Evolutionary conservation across 805 yeast genomes (phyloP), one percentile per base, ranked within the genome.

Genomic region (Kluyveromyces siamensis): DNA sequence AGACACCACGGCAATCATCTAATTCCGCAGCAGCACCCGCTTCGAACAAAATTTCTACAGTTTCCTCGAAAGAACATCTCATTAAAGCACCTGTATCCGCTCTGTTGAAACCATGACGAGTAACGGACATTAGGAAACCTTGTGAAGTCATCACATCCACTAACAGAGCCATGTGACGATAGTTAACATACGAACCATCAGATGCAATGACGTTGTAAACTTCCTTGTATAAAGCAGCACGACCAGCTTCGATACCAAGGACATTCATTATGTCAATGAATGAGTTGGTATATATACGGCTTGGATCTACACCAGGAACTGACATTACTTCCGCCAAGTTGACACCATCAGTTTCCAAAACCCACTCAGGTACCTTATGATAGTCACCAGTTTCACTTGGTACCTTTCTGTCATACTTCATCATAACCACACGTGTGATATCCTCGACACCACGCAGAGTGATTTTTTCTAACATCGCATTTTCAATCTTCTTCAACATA

Each of bases 41-140:
- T 63, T 93, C 99, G 59, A 93, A 80, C 66, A 93, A 72, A 62
- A 93, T 93, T 72, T 93, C 99, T 40, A 93, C 99, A 8, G 99
- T 93, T 70, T 93, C 99, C 72, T 93, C 99, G 74, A 93, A 93
- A 40, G 99, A 91, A 74, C 97, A 93, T 71, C 99, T 82, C 99
- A 93, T 93, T 64, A 93, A 77, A 2, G 99, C 99, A 71, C 99
- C 99, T 30, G 99, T 93, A 57, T 93, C 96, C 37, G 96, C 86
- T 72, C 99, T 84, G 71, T 93, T 93, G 71, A 93, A 91, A 79
- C 99, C 99, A 66, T 93, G 99, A 79, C 99, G 95, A 41, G 98
- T 91, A 61, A 93, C 90, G 39, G 99, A 98, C 87, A 95, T 91
- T 69, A 93, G 76, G 65, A 91, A 96, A 62, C 99, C 99, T 64